These are phyloP conservation scores for Lyophyllum atratum DNA, from an alignment of 768 basidiomycete species.

Conservation along the genomic window DNA sequence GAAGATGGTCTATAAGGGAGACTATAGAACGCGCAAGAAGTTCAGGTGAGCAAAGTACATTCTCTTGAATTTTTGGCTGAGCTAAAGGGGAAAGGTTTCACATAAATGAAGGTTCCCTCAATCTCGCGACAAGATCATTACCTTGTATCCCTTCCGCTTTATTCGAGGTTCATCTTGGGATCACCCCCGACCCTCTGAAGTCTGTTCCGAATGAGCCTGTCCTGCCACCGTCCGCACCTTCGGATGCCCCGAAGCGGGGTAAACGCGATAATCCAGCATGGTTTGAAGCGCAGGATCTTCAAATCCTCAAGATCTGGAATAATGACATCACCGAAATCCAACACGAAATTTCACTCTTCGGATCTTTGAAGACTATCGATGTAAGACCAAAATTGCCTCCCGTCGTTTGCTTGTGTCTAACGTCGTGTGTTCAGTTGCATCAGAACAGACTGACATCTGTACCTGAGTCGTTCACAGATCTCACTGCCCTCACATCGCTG, in stretches of 20 bases:
- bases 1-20: constrained; percentile 69
- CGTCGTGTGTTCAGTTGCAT: constrained; percentile 53
- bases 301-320: constrained; percentile 74
- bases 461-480: constrained; percentile 68
- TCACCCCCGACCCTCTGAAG: constrained; percentile 70
- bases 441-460: constrained; percentile 67
- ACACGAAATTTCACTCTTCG: constrained; percentile 82
- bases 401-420: not conserved
- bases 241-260: constrained; percentile 36
- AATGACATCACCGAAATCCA: constrained; percentile 82
- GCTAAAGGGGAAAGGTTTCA: constrained; percentile 45
- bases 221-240: constrained; percentile 39
- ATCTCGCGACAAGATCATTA: constrained; percentile 72
- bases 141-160: constrained; percentile 75
- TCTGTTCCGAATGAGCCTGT: constrained; percentile 65
- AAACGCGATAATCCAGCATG: constrained; percentile 59
- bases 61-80: constrained; percentile 33
- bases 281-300: constrained; percentile 83
- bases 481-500: constrained; percentile 63
- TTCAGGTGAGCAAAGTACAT: constrained; percentile 57
- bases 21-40: constrained; percentile 77
- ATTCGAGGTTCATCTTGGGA: constrained; percentile 78
- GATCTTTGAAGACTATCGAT: constrained; percentile 78
- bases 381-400: constrained; percentile 44
- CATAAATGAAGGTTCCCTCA: constrained; percentile 61